Base-by-base conservation (phyloP, 2,329 filamentous ascomycete species). In the Neospermospora avenae region DNA sequence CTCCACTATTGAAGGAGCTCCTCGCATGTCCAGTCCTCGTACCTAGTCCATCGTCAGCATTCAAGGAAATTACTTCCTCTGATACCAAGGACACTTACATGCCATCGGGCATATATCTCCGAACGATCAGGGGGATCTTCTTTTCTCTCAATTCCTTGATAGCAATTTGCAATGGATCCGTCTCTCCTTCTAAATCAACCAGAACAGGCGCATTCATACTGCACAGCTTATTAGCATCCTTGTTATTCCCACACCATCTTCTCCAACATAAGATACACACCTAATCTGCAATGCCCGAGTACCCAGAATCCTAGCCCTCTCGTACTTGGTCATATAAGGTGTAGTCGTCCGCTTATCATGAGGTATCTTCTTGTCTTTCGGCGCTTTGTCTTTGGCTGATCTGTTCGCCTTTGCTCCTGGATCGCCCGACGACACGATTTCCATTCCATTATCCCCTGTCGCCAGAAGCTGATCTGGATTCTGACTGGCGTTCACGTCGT, bases 271-370 rank as follows among this genome's bases (percentile, higher is more conserved):
- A 20, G 34, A 48, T 20, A 69, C 85, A 57, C 76, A 96, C 91
- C 91, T 97, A 73, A 99, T 98, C 77, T 99, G 95, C 73, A 98
- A 77, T 42, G 95, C 95, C 67, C 95, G 84, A 42, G 95, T 98
- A 51, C 95, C 95, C 65, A 99, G 78, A 61, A 99, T 93, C 72
- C 95, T 87, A 65, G 95, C 95, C 69, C 88, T 85, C 81, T 99
- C 95, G 77, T 99, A 99, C 80, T 99, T 99, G 68, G 95, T 99
- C 93, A 99, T 96, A 78, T 97, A 99, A 2, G 93, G 95, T 28
- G 95, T 99, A 8, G 95, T 99, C 24, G 85, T 89, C 70, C 95
- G 86, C 77, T 96, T 85, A 67, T 93, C 90, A 68, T 91, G 90
- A 59, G 92, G 84, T 53, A 99, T 93, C 78, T 91, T 96, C 84